Evolutionary conservation across 441 rosid species (phyloP), one percentile per base, ranked within the genome.

Genomic region (Capsella rubella): DNA sequence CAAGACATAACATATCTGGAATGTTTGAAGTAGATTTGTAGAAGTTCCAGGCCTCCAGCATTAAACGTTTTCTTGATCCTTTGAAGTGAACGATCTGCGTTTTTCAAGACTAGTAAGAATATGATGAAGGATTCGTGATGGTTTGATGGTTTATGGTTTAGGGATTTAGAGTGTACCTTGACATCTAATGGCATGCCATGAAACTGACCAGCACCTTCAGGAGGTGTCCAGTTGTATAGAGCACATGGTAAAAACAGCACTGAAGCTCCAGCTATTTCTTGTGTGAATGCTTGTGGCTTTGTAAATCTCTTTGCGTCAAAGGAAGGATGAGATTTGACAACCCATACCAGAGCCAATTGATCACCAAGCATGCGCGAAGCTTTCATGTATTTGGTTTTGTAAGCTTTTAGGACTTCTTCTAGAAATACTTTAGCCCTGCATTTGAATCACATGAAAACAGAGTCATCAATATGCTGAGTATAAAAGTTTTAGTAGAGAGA

Each of bases 111-210:
- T 52, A 34, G 18, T 16, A 66, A 65, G 61, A 40, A 47, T 27
- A 3, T 59, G 21, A 32, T 63, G 39, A 18, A 27, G 14, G 31
- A 28, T 31, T 47, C 6, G 35, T 47, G 60, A 39, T 27, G 18
- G 35, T 21, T 69, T 6, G 27, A 21, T 21, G 32, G 49, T 50
- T 51, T 10, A 51, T 9, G 7, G 55, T 46, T 71, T 21, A 7
- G 25, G 35, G 68, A 40, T 61, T 50, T 68, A 55, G 49, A 53
- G 70, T 84, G 68, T 84, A 94, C 96, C 98, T 90, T 90, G 51
- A 95, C 94, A 75, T 95, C 93, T 80, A 93, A 82, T 45, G 97
- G 98, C 98, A 95, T 87, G 85, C 98, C 99, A 50, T 88, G 99
- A 78, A 93, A 95, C 78, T 95, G 98, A 72, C 99, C 97, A 28